phyloP scores from a whole-genome alignment of 1,284 basidiomycete species.

The Puccinia triticina region DNA sequence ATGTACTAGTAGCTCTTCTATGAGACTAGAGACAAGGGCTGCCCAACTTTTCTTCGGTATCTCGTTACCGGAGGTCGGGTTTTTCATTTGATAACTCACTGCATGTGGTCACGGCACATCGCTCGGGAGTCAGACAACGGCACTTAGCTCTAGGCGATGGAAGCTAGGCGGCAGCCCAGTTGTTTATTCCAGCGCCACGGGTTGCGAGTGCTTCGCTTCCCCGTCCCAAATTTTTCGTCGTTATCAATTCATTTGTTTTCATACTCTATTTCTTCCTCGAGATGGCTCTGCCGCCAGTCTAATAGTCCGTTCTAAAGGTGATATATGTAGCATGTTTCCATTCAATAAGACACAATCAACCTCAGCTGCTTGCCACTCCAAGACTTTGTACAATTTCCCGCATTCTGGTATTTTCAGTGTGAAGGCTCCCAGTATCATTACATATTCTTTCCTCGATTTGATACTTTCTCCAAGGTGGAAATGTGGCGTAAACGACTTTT shows the following conservation, averaged over 20 bases:
- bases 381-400: background rate
- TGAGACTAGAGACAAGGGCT: too few species aligned
- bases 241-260: background rate
- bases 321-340: background rate
- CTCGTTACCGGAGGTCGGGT: slow-evolving; percentile 4
- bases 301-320: background rate
- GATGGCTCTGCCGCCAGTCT: background rate
- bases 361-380: background rate
- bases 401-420: background rate
- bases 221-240: background rate
- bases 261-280: background rate
- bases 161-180: background rate
- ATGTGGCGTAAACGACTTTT: background rate
- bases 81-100: background rate
- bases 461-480: background rate
- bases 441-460: background rate
- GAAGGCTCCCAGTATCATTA: background rate
- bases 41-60: background rate
- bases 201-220: background rate
- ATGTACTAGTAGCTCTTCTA: too few species aligned
- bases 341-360: background rate
- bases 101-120: slow-evolving; percentile 4
- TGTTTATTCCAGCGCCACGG: background rate
- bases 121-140: background rate
- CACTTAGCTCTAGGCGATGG: background rate